Evolutionary conservation across 2,329 filamentous ascomycete species (phyloP).

Genomic region (Ophiostoma ips): DNA sequence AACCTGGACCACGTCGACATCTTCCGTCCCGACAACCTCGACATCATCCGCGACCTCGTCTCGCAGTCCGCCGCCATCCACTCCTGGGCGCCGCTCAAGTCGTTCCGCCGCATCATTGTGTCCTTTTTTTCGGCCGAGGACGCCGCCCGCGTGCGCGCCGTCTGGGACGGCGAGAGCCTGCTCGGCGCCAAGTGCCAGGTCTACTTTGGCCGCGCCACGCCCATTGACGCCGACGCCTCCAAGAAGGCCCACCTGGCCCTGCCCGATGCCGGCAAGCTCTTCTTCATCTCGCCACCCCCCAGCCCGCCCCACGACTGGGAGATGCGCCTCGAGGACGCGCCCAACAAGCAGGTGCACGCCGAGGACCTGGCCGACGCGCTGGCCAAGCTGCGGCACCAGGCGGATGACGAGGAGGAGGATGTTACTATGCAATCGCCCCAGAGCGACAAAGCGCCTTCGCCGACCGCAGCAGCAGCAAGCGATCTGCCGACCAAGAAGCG

Average conservation of each 20-base stretch:
- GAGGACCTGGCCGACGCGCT: slow-evolving; percentile 55
- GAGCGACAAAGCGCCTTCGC: slow-evolving; percentile 23
- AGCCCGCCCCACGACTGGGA: slow-evolving; percentile 57
- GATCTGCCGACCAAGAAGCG: slow-evolving; percentile 17
- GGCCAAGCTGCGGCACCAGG: slow-evolving; percentile 41
- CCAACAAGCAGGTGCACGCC: slow-evolving; percentile 56
- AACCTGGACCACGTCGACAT: slow-evolving; percentile 61
- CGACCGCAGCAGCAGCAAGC: slow-evolving; percentile 12
- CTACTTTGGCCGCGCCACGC: slow-evolving; percentile 52
- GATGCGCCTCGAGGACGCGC: slow-evolving; percentile 52
- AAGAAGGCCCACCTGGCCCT: slow-evolving; percentile 47
- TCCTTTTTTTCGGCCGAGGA: slow-evolving; percentile 60
- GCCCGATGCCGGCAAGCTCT: slow-evolving; percentile 55
- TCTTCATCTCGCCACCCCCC: slow-evolving; percentile 59
- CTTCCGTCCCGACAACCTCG: slow-evolving; percentile 61
- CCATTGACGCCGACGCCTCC: slow-evolving; percentile 26
- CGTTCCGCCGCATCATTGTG: slow-evolving; percentile 67
- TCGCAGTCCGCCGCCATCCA: slow-evolving; percentile 56
- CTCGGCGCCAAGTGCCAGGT: slow-evolving; percentile 56
- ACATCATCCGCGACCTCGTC: slow-evolving; percentile 59
- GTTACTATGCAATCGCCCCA: slow-evolving; percentile 23
- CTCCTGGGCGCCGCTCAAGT: slow-evolving; percentile 68
- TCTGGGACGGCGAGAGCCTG: slow-evolving; percentile 61
- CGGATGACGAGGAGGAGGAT: slow-evolving; percentile 21
- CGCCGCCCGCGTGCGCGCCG: slow-evolving; percentile 55